Conservation (phyloP, 352 stramenopile species). For the Thraustotheca clavata region DNA sequence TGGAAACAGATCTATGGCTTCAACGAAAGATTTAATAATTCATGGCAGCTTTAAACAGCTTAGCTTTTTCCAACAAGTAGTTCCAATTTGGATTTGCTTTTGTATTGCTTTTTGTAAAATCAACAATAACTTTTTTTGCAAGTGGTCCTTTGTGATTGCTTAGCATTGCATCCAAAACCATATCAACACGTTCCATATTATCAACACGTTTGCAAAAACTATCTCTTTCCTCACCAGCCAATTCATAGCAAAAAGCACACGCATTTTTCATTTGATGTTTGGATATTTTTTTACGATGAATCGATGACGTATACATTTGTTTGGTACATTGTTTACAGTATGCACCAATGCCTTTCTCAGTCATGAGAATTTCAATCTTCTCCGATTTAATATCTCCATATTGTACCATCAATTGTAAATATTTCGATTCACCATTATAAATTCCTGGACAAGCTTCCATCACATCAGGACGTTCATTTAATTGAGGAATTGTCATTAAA, state of each 20-base stretch:
- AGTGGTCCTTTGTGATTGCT: background rate
- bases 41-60: constrained; percentile 7
- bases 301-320: background rate
- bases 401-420: background rate
- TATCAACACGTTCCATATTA: constrained; percentile 6
- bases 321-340: background rate
- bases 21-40: constrained; percentile 51
- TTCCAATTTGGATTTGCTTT: constrained; percentile 6
- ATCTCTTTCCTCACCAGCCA: background rate
- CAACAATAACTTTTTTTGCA: background rate
- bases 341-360: background rate
- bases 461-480: background rate
- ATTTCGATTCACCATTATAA: background rate
- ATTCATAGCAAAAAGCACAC: background rate
- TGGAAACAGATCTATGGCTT: constrained; percentile 81
- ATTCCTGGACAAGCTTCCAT: background rate
- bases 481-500: background rate
- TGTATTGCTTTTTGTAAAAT: constrained; percentile 7
- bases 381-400: constrained; percentile 8
- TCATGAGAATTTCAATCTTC: background rate
- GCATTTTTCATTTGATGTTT: constrained; percentile 4
- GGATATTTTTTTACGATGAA: background rate
- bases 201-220: constrained; percentile 5
- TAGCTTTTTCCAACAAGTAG: constrained; percentile 2
- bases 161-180: constrained; percentile 1